Conservation (phyloP, 2,329 filamentous ascomycete genomes). For the Diaporthe velutina region DNA sequence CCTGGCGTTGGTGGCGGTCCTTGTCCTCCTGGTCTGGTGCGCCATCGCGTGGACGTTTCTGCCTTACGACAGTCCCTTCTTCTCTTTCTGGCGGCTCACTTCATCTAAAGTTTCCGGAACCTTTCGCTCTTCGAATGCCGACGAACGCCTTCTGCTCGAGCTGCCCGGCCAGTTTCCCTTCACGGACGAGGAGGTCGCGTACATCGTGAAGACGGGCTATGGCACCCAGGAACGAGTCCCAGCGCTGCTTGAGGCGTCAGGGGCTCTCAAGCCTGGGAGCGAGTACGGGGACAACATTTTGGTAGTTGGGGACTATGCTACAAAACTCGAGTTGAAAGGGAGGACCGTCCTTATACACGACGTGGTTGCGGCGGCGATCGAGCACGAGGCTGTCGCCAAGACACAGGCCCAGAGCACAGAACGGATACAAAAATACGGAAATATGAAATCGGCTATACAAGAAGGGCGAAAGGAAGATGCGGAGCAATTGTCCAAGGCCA, state of each 20-base stretch:
- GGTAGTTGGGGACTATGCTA: constrained; percentile 65
- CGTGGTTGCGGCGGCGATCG: constrained; percentile 51
- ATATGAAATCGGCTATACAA: constrained; percentile 54
- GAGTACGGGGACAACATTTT: constrained; percentile 56
- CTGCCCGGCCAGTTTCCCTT: constrained; percentile 58
- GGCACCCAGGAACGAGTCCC: constrained; percentile 64
- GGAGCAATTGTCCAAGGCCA: constrained; percentile 51
- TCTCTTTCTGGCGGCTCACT: constrained; percentile 46
- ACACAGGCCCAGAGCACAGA: constrained; percentile 49
- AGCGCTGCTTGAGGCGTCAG: constrained; percentile 61
- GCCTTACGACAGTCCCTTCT: constrained; percentile 47
- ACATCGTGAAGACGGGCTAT: constrained; percentile 69
- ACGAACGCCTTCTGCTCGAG: constrained; percentile 58
- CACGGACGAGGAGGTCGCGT: constrained; percentile 59
- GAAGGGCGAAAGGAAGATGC: constrained; percentile 55
- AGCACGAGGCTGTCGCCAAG: constrained; percentile 45
- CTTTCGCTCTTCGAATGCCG: constrained; percentile 46
- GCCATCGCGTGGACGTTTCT: constrained; percentile 43
- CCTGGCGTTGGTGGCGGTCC: constrained; percentile 25
- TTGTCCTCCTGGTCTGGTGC: constrained; percentile 39
- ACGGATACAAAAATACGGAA: constrained; percentile 56
- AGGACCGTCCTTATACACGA: constrained; percentile 53
- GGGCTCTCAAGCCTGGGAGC: constrained; percentile 47
- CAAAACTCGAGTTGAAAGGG: constrained; percentile 45
- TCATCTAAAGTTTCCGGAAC: constrained; percentile 44